Percentiles rank a stretch among this genome's conserved stretches.
Conservation (phyloP, 2,329 filamentous ascomycete genomes). For the Aureobasidium melanogenum region DNA sequence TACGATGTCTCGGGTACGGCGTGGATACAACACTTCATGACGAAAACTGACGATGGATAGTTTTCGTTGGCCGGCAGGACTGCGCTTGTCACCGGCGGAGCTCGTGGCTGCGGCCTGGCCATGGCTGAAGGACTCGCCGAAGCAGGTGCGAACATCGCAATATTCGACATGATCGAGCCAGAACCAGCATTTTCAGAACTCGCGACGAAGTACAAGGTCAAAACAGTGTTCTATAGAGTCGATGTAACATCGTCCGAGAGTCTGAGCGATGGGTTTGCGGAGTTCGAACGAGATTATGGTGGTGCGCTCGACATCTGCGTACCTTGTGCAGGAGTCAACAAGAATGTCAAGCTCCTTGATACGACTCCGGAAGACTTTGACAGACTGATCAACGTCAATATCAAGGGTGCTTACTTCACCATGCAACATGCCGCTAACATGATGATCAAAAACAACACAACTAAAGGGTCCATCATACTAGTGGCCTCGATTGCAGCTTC, state of each 20-base stretch:
- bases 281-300: conserved; percentile 28
- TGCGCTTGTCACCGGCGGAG: conserved; percentile 61
- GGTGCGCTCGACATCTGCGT: conserved; percentile 37
- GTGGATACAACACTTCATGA: neutral
- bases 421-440: conserved; percentile 42
- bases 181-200: conserved; percentile 21
- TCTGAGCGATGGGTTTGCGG: conserved; percentile 25
- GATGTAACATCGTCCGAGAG: conserved; percentile 31
- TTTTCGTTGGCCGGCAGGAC: conserved; percentile 64
- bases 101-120: conserved; percentile 58
- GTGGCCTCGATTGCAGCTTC: conserved; percentile 46
- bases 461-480: conserved; percentile 44
- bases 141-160: conserved; percentile 56
- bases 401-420: conserved; percentile 37
- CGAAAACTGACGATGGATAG: neutral
- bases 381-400: conserved; percentile 36
- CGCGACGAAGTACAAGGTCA: conserved; percentile 53
- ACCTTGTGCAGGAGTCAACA: conserved; percentile 38
- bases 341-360: conserved; percentile 36
- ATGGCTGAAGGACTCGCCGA: conserved; percentile 59
- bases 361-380: conserved; percentile 35
- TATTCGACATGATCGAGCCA: conserved; percentile 50
- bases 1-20: neutral
- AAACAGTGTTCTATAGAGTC: conserved; percentile 30
- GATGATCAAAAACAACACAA: conserved; percentile 44